These are phyloP conservation scores for Pichia gijzeniarum DNA, from an alignment of 805 yeast species.

Conservation along the genomic window DNA sequence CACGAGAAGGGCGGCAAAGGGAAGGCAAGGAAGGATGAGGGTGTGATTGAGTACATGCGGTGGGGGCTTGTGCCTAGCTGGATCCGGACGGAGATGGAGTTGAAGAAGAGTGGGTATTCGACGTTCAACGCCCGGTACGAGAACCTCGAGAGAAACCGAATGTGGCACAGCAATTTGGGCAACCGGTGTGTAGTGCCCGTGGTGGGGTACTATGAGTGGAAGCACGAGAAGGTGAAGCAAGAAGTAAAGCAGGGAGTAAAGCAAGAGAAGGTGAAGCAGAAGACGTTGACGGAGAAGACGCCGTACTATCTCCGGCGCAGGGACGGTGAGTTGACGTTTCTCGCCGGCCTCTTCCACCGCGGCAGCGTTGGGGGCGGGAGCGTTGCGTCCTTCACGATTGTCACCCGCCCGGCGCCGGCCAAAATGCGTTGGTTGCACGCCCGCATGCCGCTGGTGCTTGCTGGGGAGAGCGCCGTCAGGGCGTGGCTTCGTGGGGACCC, in stretches of 20 bases:
- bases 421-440: constrained; percentile 63
- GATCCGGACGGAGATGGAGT: constrained; percentile 36
- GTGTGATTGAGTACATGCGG: constrained; percentile 46
- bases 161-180: constrained; percentile 50
- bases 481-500: constrained; percentile 49
- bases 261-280: no score
- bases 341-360: constrained; percentile 52
- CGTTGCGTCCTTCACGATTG: constrained; percentile 53
- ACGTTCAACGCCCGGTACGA: constrained; percentile 76
- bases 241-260: no score
- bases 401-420: constrained; percentile 66
- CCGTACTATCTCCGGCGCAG: constrained; percentile 64
- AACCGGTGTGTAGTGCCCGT: constrained; percentile 72
- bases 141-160: constrained; percentile 41
- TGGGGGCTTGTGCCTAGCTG: constrained; percentile 79
- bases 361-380: constrained; percentile 21
- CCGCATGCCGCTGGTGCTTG: constrained; percentile 71
- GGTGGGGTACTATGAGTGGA: constrained; percentile 81
- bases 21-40: no score
- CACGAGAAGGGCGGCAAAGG: background rate
- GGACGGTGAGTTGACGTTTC: constrained; percentile 46
- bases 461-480: constrained; percentile 51
- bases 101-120: constrained; percentile 32
- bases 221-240: no score
- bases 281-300: constrained; percentile 36